Evolutionary conservation across 2,329 filamentous ascomycete species (phyloP).

Genomic region (Thielaviopsis populi): DNA sequence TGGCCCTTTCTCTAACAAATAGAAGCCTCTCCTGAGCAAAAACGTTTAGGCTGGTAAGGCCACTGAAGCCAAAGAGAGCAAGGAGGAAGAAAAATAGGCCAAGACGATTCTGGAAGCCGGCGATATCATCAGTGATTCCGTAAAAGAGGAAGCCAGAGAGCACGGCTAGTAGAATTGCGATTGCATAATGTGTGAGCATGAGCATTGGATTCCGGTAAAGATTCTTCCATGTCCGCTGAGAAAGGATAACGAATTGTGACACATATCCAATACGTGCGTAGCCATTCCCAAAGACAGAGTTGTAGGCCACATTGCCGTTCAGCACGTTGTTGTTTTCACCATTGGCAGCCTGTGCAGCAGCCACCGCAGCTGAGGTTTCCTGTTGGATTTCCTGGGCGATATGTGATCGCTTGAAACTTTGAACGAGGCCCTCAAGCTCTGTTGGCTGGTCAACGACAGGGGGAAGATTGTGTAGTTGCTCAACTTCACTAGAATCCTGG

Average conservation of each 20-base stretch:
- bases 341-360: slow-evolving; percentile 51
- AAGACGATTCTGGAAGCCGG: slow-evolving; percentile 92
- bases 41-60: slow-evolving; percentile 80
- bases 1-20: slow-evolving; percentile 85
- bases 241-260: slow-evolving; percentile 79
- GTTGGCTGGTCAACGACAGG: slow-evolving; percentile 48
- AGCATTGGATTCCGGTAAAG: slow-evolving; percentile 94
- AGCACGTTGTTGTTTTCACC: slow-evolving; percentile 39
- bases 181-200: slow-evolving; percentile 97
- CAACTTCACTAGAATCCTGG: slow-evolving; percentile 23
- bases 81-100: slow-evolving; percentile 97
- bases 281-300: slow-evolving; percentile 53
- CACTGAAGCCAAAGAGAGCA: slow-evolving; percentile 92
- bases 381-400: slow-evolving; percentile 60
- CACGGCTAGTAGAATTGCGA: slow-evolving; percentile 84
- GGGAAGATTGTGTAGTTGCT: slow-evolving; percentile 52
- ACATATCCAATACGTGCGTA: slow-evolving; percentile 68
- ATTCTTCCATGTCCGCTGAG: slow-evolving; percentile 87
- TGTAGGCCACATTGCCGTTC: slow-evolving; percentile 27
- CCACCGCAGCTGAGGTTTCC: slow-evolving; percentile 59
- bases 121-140: slow-evolving; percentile 86
- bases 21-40: slow-evolving; percentile 83
- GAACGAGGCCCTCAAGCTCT: slow-evolving; percentile 69
- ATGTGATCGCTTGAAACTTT: slow-evolving; percentile 60
- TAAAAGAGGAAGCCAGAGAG: slow-evolving; percentile 95